phyloP scores from a whole-genome alignment of 805 yeast genomes.

The Nakazawaea peltata region DNA sequence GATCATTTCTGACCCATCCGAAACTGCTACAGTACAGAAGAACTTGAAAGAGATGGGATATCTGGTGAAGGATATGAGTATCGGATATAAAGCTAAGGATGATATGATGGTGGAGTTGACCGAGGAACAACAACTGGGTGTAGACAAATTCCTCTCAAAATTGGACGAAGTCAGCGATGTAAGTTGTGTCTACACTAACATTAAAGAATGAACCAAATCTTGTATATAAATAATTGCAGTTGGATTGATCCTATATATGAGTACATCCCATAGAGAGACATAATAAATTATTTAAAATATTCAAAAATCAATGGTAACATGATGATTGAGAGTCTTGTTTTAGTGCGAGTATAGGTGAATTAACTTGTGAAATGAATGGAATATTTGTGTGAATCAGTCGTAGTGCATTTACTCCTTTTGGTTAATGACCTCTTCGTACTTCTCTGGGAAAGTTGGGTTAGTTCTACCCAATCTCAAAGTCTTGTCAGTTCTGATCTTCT shows the following conservation, averaged over 20 bases:
- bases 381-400: no score
- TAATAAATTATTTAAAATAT: neutral
- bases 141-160: conserved; percentile 47
- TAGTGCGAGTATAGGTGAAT: no score
- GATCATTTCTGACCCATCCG: conserved; percentile 56
- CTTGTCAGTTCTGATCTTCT: conserved; percentile 39
- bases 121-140: conserved; percentile 41
- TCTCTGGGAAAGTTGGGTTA: conserved; percentile 33
- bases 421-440: conserved; percentile 25
- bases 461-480: conserved; percentile 41
- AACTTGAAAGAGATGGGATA: conserved; percentile 43
- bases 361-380: no score
- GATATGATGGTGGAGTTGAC: conserved; percentile 51
- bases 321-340: neutral
- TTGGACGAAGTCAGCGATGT: conserved; percentile 83
- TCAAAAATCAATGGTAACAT: no score
- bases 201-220: conserved; percentile 29
- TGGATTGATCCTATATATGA: neutral
- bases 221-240: neutral
- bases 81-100: conserved; percentile 55
- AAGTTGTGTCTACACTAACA: conserved; percentile 68
- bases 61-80: conserved; percentile 62
- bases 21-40: conserved; percentile 54
- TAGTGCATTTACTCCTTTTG: conserved; percentile 12
- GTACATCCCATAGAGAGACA: neutral